Evolutionary conservation across 164 flowering plant species (phyloP).

Genomic region (Vitis cinerea): DNA sequence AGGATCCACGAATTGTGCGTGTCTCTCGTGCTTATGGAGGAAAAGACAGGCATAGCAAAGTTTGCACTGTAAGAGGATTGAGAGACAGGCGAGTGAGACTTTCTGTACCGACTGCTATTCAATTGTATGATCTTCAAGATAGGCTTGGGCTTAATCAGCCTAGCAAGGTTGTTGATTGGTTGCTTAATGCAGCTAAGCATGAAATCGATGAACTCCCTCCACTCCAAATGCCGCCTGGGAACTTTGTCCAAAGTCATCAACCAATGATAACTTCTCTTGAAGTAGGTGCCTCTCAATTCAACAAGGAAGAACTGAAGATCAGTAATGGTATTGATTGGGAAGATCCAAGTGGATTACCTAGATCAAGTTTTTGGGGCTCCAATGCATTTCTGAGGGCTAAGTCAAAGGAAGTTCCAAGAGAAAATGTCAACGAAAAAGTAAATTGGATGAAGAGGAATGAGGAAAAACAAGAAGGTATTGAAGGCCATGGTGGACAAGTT

Average conservation of each 20-base stretch:
- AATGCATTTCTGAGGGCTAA: conserved; percentile 28
- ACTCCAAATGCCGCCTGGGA: conserved; percentile 50
- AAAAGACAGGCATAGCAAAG: conserved; percentile 91
- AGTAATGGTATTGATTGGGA: conserved; percentile 19
- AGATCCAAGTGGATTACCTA: conserved; percentile 17
- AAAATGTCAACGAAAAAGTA: conserved; percentile 16
- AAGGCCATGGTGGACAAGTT: conserved; percentile 18
- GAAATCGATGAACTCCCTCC: conserved; percentile 81
- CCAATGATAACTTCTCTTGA: conserved; percentile 24
- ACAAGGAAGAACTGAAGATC: conserved; percentile 19
- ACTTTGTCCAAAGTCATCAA: conserved; percentile 34
- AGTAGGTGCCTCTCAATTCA: conserved; percentile 18
- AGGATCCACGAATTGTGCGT: conserved; percentile 73
- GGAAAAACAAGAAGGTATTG: conserved; percentile 21
- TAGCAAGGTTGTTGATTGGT: conserved; percentile 88
- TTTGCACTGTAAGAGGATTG: conserved; percentile 74
- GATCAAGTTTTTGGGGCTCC: conserved; percentile 27
- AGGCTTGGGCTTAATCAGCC: conserved; percentile 81
- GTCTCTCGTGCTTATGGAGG: conserved; percentile 80
- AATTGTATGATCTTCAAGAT: conserved; percentile 85
- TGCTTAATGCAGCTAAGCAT: conserved; percentile 63
- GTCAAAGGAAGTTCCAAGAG: conserved; percentile 21
- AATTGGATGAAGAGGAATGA: conserved; percentile 29
- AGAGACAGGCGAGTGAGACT: conserved; percentile 86
- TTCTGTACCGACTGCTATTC: conserved; percentile 84